Evolutionary conservation across 768 basidiomycete species (phyloP).

Genomic region (Rossbeevera mucosa): DNA sequence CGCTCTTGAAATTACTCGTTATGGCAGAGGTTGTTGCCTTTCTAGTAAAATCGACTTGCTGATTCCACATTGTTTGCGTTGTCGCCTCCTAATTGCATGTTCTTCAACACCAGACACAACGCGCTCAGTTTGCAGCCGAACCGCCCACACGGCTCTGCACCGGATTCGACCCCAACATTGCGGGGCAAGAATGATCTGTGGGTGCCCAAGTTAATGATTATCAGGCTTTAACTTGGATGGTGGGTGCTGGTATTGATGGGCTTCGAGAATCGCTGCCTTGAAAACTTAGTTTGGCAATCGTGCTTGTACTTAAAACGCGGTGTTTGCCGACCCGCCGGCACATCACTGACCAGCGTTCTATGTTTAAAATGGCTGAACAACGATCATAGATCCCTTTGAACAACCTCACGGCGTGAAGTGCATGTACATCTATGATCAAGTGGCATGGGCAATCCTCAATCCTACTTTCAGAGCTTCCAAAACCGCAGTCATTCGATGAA

Average conservation of each 20-base stretch:
- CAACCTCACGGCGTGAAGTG: too few species aligned
- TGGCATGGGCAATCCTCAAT: too few species aligned
- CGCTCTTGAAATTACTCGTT: conserved; percentile 19
- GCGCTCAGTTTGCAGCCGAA: not conserved
- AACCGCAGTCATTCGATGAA: too few species aligned
- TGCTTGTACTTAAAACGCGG: not conserved
- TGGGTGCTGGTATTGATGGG: not conserved
- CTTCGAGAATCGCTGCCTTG: conserved; percentile 1
- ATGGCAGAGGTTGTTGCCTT: conserved; percentile 7
- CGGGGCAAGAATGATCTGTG: not conserved
- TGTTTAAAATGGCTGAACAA: not conserved
- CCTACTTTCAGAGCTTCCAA: not conserved
- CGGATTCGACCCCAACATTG: not conserved
- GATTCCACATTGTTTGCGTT: not conserved
- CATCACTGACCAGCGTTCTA: not conserved
- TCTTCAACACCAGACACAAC: not conserved
- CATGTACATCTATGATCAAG: not conserved
- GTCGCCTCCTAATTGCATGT: not conserved
- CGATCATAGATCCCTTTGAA: not conserved
- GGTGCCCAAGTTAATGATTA: not conserved
- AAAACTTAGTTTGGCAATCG: not conserved
- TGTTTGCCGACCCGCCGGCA: conserved; percentile 4
- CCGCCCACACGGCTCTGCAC: not conserved
- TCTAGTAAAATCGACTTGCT: not conserved
- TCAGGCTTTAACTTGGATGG: not conserved